phyloP scores from a whole-genome alignment of 495 filamentous ascomycete species.

The Immersiella caudata region DNA sequence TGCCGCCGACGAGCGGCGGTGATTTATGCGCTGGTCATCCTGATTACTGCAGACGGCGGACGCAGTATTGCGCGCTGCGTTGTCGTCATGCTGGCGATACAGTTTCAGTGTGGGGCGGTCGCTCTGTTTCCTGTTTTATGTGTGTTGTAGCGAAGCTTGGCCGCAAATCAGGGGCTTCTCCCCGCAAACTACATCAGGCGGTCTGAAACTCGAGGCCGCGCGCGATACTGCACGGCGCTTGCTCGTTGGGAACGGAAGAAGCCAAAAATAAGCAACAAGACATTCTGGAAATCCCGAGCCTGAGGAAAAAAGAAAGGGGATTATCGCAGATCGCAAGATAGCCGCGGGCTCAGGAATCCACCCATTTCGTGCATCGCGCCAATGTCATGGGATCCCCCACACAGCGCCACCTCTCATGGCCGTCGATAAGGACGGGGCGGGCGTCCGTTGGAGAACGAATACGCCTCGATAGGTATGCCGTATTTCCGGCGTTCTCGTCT shows the following conservation, averaged over 20 bases:
- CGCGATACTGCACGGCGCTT: conserved; percentile 7
- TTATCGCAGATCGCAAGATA: conserved; percentile 7
- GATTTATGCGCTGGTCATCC: not conserved
- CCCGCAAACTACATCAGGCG: not conserved
- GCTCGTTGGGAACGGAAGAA: conserved; percentile 12
- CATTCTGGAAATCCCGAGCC: conserved; percentile 4
- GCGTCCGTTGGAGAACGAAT: not conserved
- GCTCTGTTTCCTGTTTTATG: conserved; percentile 11
- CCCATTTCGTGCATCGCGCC: conserved; percentile 12
- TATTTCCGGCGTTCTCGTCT: too few species aligned
- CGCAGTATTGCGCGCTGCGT: not conserved
- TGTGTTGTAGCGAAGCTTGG: not conserved
- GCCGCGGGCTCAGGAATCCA: not conserved
- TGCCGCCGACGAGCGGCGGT: not conserved
- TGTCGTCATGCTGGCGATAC: not conserved
- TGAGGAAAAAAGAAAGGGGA: conserved; percentile 12
- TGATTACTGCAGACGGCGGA: not conserved
- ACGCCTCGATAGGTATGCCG: too few species aligned
- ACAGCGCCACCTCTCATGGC: not conserved
- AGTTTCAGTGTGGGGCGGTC: not conserved
- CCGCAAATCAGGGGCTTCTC: conserved; percentile 14
- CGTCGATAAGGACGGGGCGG: not conserved
- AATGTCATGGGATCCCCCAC: conserved; percentile 14
- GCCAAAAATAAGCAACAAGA: not conserved
- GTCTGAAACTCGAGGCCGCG: conserved; percentile 11